Evolutionary conservation across 306 rosid genomes (phyloP), one percentile per base, ranked within the genome.

Genomic region (Phaseolus lunatus): DNA sequence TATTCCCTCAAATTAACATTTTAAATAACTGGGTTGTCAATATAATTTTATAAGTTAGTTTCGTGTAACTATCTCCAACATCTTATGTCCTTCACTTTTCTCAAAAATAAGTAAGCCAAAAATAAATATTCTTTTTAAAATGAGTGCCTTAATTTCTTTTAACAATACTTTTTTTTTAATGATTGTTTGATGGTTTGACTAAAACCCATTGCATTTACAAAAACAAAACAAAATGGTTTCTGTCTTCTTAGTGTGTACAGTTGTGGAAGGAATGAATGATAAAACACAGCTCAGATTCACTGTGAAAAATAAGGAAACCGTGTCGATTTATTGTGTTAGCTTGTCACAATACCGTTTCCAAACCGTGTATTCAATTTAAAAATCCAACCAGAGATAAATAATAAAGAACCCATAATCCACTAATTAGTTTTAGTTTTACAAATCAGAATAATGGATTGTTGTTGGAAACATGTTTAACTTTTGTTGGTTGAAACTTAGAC

Each of bases 231-330:
- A 24, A 24, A 24, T 4, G 35, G 13, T 7, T 2, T 33, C 39
- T 33, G 39, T 33, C 39, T 33, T 33, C 9, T 7, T 1, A 33
- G 39, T 33, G 39, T 5, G 5, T 6, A 33, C 39, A 31, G 35
- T 31, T 31, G 35, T 4, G 35, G 35, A 31, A 31, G 4, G 35
- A 31, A 31, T 31, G 35, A 31, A 31, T 5, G 1, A 31, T 31
- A 31, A 31, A 31, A 4, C 43, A 82, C 85, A 82, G 82, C 85
- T 76, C 70, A 76, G 62, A 18, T 22, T 44, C 67, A 20, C 26
- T 16, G 18, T 23, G 44, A 70, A 57, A 70, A 59, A 29, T 27
- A 35, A 47, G 3, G 4, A 74, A 70, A 76, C 52, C 81, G 85
- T 78, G 73, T 80, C 50, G 1, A 3, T 22, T 75, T 52, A 39